Percentiles rank a stretch among this genome's conserved stretches.
Conservation (phyloP, 2,329 filamentous ascomycete species). For the Lasiodiplodia citricola region DNA sequence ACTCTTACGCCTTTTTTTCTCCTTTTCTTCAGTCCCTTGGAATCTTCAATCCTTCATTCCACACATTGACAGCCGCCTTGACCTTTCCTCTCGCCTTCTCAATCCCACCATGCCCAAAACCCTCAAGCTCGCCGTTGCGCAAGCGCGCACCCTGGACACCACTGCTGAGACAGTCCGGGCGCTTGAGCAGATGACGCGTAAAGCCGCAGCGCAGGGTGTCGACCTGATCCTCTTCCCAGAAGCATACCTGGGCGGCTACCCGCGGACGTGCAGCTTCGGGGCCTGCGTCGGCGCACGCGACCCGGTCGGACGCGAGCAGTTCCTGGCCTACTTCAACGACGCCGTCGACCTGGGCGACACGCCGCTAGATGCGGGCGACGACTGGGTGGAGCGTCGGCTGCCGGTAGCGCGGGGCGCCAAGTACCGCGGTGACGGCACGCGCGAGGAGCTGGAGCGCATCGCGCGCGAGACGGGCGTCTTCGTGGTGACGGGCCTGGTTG, state of each 20-base stretch:
- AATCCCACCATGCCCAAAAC: constrained; percentile 46
- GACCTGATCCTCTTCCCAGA: constrained; percentile 88
- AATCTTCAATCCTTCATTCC: not conserved
- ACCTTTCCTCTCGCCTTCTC: not conserved
- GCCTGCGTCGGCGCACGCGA: constrained; percentile 73
- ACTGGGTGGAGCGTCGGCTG: constrained; percentile 71
- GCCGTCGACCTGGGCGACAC: constrained; percentile 87
- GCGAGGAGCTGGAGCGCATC: constrained; percentile 79
- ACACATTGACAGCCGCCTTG: not conserved
- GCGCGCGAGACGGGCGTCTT: constrained; percentile 81
- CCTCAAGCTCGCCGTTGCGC: constrained; percentile 56
- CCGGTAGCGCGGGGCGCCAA: constrained; percentile 54
- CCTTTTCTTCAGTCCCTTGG: not conserved
- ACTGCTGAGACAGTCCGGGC: constrained; percentile 67
- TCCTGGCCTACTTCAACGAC: constrained; percentile 75
- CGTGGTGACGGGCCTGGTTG: constrained; percentile 78
- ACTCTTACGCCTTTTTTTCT: not conserved
- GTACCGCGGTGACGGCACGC: constrained; percentile 72
- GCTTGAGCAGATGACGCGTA: constrained; percentile 66
- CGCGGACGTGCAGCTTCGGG: constrained; percentile 79
- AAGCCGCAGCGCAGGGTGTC: constrained; percentile 64
- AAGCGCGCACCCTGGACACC: constrained; percentile 54
- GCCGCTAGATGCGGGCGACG: constrained; percentile 69
- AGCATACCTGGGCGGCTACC: constrained; percentile 90
- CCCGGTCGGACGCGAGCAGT: constrained; percentile 77